Percentiles rank a stretch among this genome's conserved stretches.
These are phyloP conservation scores for Ustilago cynodontis DNA, from an alignment of 1,284 basidiomycete genomes.

Conservation along the genomic window DNA sequence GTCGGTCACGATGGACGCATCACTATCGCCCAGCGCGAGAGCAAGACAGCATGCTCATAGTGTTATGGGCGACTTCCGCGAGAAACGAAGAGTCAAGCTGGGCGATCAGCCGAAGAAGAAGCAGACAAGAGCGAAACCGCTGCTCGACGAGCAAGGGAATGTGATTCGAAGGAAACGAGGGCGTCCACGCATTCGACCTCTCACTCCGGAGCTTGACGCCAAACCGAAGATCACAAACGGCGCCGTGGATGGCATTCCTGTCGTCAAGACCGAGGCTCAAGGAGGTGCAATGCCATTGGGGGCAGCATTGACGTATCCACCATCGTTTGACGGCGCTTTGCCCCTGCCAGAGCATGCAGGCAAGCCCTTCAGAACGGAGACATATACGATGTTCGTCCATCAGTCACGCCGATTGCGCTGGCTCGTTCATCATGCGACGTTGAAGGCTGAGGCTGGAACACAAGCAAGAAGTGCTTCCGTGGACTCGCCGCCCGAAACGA, in stretches of 20 bases:
- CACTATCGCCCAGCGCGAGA: background rate
- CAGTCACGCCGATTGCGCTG: conserved; percentile 22
- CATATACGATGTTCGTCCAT: conserved; percentile 37
- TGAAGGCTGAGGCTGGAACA: background rate
- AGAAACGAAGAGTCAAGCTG: background rate
- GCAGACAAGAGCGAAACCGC: background rate
- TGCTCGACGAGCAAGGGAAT: conserved; percentile 12
- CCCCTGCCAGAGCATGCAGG: conserved; percentile 12
- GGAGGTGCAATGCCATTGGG: background rate
- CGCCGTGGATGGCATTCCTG: background rate
- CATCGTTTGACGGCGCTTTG: conserved; percentile 8
- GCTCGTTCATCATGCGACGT: conserved; percentile 20
- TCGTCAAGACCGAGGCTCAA: conserved; percentile 13
- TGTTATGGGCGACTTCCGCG: background rate
- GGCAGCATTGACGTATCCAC: background rate
- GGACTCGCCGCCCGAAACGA: background rate
- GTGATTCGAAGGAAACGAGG: conserved; percentile 15
- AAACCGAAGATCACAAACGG: background rate
- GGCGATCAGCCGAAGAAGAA: conserved; percentile 3
- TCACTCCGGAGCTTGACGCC: conserved; percentile 1
- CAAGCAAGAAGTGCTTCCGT: background rate
- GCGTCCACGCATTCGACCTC: conserved; percentile 10
- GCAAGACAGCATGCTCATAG: background rate
- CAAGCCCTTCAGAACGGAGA: conserved; percentile 19
- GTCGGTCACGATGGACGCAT: no score